Percentiles rank a stretch among this genome's conserved stretches.
Evolutionary conservation across 129 eudicot genomes (phyloP).

Genomic region (Flaveria linearis): DNA sequence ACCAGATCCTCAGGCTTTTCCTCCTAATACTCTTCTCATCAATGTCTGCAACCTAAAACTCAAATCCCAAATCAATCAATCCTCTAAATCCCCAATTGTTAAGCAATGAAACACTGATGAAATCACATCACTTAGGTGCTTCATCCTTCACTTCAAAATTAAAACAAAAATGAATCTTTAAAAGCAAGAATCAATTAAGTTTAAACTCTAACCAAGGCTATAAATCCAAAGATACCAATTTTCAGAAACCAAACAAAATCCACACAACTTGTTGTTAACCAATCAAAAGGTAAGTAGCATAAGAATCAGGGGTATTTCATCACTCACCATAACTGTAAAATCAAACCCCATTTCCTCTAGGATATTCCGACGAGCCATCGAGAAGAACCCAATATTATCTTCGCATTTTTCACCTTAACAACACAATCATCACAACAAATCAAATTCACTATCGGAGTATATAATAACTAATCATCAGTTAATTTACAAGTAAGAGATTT

Average conservation of each 20-base stretch:
- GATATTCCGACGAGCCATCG: constrained; percentile 69
- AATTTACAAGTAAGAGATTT: neutral
- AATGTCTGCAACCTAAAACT: constrained; percentile 73
- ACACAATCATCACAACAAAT: constrained; percentile 25
- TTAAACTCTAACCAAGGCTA: neutral
- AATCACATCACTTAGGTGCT: neutral
- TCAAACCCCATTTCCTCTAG: constrained; percentile 84
- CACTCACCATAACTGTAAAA: constrained; percentile 69
- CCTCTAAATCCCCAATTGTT: neutral
- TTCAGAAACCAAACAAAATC: no score
- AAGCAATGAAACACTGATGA: neutral
- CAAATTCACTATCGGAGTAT: neutral
- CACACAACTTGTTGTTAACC: neutral
- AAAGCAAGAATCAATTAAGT: neutral
- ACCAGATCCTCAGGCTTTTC: constrained; percentile 88
- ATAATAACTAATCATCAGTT: neutral
- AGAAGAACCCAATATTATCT: constrained; percentile 93
- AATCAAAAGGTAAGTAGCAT: neutral
- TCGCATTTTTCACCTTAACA: constrained; percentile 31
- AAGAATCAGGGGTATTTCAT: neutral
- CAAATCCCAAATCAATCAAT: constrained; percentile 5
- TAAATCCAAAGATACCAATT: neutral
- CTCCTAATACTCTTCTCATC: constrained; percentile 91
- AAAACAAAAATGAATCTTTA: neutral
- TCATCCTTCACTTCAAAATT: neutral